Conservation (phyloP, 164 flowering plant genomes). For the Platanus orientalis region DNA sequence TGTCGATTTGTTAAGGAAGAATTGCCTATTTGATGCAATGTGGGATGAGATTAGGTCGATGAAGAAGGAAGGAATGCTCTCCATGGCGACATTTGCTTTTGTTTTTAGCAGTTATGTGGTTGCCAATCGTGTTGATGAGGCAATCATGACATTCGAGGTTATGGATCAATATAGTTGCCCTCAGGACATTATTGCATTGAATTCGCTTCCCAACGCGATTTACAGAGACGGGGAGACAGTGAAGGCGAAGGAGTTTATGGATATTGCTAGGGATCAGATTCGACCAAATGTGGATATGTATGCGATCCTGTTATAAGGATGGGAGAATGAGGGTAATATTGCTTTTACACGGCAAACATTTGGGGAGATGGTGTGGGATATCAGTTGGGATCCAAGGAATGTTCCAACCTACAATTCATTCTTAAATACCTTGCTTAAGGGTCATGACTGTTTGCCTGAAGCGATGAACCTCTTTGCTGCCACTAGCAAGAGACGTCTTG, state of each 20-base stretch:
- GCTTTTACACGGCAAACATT: slow-evolving; percentile 38
- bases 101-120: slow-evolving; percentile 61
- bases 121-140: slow-evolving; percentile 30
- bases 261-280: slow-evolving; percentile 30
- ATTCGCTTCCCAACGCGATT: too few relatives aligned
- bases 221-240: slow-evolving; percentile 48
- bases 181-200: too few relatives aligned
- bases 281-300: slow-evolving; percentile 55
- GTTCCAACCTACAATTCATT: too few relatives aligned
- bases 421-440: too few relatives aligned
- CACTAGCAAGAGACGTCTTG: too few relatives aligned
- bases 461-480: too few relatives aligned
- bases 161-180: too few relatives aligned
- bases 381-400: too few relatives aligned
- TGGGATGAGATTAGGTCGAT: slow-evolving; percentile 77
- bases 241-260: too few relatives aligned
- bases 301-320: slow-evolving; percentile 74
- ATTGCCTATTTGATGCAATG: slow-evolving; percentile 63
- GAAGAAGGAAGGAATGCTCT: too few relatives aligned
- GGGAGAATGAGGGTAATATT: slow-evolving; percentile 55
- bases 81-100: slow-evolving; percentile 71
- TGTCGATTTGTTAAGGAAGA: slow-evolving; percentile 72
- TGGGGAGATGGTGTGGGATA: slow-evolving; percentile 45
- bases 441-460: too few relatives aligned
- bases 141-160: too few relatives aligned